These are phyloP conservation scores for Zalerion maritima DNA, from an alignment of 495 filamentous ascomycete genomes.

Conservation along the genomic window DNA sequence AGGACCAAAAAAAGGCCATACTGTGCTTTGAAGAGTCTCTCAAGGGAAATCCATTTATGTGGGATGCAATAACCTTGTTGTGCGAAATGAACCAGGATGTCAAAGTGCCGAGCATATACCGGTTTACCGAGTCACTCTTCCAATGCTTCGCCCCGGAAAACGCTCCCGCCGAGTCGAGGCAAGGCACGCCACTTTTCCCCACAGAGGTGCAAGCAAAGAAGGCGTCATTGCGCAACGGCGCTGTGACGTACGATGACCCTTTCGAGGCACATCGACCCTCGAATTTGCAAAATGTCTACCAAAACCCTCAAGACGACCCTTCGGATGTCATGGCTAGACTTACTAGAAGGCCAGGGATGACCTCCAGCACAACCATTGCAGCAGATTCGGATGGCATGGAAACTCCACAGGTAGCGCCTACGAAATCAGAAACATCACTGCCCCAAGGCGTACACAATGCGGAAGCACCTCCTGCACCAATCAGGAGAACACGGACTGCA, in stretches of 20 bases:
- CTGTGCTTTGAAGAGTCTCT: slow-evolving; percentile 75
- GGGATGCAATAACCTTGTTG: slow-evolving; percentile 87
- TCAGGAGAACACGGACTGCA: slow-evolving; percentile 43
- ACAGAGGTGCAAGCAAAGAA: slow-evolving; percentile 25
- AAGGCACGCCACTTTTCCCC: slow-evolving; percentile 8
- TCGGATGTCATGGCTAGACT: too few species aligned
- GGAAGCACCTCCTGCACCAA: slow-evolving; percentile 57
- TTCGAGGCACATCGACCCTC: slow-evolving; percentile 24
- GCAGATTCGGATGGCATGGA: slow-evolving; percentile 20
- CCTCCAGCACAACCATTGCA: too few species aligned
- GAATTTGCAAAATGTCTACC: slow-evolving; percentile 25
- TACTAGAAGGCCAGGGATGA: too few species aligned
- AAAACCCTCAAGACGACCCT: too few species aligned
- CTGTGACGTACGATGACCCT: slow-evolving; percentile 25
- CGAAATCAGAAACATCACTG: slow-evolving; percentile 19
- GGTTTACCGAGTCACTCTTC: slow-evolving; percentile 38
- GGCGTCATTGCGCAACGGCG: slow-evolving; percentile 15
- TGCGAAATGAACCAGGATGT: slow-evolving; percentile 55
- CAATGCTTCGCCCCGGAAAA: slow-evolving; percentile 23
- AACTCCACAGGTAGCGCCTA: slow-evolving; percentile 19
- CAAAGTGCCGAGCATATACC: slow-evolving; percentile 72
- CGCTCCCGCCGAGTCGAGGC: slow-evolving; percentile 14
- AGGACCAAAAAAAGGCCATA: slow-evolving; percentile 66
- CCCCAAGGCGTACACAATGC: slow-evolving; percentile 15
- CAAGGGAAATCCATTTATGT: slow-evolving; percentile 89